Conservation (phyloP, 176 grass and related monocot species). For the Zea luxurians region DNA sequence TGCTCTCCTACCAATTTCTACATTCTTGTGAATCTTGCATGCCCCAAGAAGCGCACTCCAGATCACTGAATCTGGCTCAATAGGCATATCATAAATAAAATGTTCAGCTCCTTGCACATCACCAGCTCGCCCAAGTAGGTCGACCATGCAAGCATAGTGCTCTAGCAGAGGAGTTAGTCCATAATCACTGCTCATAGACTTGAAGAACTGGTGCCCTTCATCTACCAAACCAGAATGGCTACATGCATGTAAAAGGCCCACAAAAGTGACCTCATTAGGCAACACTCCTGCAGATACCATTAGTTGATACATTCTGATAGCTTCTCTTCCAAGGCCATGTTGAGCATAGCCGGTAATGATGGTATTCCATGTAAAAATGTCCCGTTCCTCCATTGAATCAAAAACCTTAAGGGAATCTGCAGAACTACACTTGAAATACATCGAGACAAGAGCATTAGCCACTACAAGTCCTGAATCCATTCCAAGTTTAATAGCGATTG, state of each 20-base stretch:
- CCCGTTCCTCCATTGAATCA: slow-evolving; percentile 43
- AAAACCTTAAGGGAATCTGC: slow-evolving; percentile 45
- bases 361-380: slow-evolving; percentile 58
- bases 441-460: slow-evolving; percentile 49
- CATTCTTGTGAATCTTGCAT: slow-evolving; percentile 63
- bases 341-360: slow-evolving; percentile 64
- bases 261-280: slow-evolving; percentile 69
- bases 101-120: slow-evolving; percentile 58
- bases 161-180: slow-evolving; percentile 46
- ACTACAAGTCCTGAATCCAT: slow-evolving; percentile 52
- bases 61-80: slow-evolving; percentile 63
- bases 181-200: slow-evolving; percentile 57
- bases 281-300: slow-evolving; percentile 49
- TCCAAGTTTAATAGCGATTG: slow-evolving; percentile 40
- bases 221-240: slow-evolving; percentile 61
- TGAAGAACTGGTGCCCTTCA: slow-evolving; percentile 55
- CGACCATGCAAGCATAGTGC: slow-evolving; percentile 74
- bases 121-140: slow-evolving; percentile 67
- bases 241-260: slow-evolving; percentile 72
- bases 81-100: slow-evolving; percentile 63
- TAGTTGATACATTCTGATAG: slow-evolving; percentile 48
- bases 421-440: slow-evolving; percentile 55
- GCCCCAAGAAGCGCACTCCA: slow-evolving; percentile 80
- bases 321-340: slow-evolving; percentile 51
- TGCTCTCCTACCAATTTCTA: slow-evolving; percentile 60